Conservation (phyloP, 352 stramenopile species). For the Phytophthora ohioensis region DNA sequence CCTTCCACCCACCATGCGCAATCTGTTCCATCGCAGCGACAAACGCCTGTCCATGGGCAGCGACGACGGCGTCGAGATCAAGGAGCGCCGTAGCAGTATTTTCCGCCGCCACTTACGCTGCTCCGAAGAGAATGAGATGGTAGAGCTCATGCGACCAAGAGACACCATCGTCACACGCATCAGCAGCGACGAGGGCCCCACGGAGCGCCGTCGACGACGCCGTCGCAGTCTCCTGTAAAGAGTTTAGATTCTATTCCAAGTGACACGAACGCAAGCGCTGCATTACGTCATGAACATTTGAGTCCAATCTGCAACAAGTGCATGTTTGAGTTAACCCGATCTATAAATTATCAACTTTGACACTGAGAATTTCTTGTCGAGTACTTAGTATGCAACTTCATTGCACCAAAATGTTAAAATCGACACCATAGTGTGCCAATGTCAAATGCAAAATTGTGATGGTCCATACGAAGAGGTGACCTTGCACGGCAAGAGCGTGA, state of each 20-base stretch:
- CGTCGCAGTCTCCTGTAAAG: conserved; percentile 24
- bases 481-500: conserved; percentile 28
- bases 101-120: conserved; percentile 31
- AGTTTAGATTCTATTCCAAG: background rate
- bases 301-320: background rate
- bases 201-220: conserved; percentile 28
- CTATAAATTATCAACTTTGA: conserved; percentile 11
- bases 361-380: no score
- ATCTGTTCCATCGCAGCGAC: conserved; percentile 41
- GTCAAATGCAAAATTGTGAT: conserved; percentile 34
- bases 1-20: conserved; percentile 29
- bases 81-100: conserved; percentile 40
- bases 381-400: background rate
- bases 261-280: conserved; percentile 16
- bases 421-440: conserved; percentile 32
- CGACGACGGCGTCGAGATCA: conserved; percentile 28
- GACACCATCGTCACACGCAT: conserved; percentile 54
- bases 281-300: background rate
- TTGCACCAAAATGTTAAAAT: background rate
- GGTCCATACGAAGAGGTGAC: conserved; percentile 20
- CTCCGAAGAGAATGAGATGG: conserved; percentile 33
- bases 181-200: conserved; percentile 29
- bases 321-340: background rate
- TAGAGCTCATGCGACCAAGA: conserved; percentile 46
- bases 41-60: conserved; percentile 30